Evolutionary conservation across 2,329 filamentous ascomycete species (phyloP), one percentile per base, ranked within the genome.

Genomic region (Fusarium sp.): DNA sequence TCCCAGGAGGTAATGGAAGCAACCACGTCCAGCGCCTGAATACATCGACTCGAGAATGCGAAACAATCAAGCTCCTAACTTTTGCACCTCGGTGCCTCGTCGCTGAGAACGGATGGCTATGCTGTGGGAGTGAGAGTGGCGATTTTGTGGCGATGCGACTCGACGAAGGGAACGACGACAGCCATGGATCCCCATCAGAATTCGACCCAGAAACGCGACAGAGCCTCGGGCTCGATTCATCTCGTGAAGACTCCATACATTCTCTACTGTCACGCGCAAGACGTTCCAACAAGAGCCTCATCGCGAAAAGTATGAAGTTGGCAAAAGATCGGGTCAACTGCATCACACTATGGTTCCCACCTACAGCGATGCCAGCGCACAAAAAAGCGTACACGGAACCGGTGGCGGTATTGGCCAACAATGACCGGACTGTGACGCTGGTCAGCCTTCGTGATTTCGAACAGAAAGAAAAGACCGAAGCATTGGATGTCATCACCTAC

Each of bases 371-470:
- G 26, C 56, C 70, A 20, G 64, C 73, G 4, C 63, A 55, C 28
- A 70, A 77, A 30, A 78, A 75, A 17, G 80, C 83, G 45, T 87
- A 89, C 74, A 71, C 74, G 17, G 78, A 81, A 19, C 81, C 85
- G 2, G 84, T 94, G n/a, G 92, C 89, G 51, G 86, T 92, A 45
- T 81, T 97, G 73, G 89, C 92, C 45, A 97, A 97, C 80, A 99
- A 99, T 76, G 96, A 98, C 80, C 91, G 90, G 76, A 93, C 92
- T 2, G 92, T 98, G 57, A 90, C 91, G 28, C 81, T 97, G n/a
- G 93, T 96, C 75, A 91, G 90, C 48, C 82, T 98, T 20, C 83
- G 87, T 28, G 87, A 90, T 52, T 87, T 89, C 51, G 79, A 80
- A 6, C 73, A 73, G 33, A 76, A 76, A 44, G 78, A 81, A 17